Evolutionary conservation across 441 rosid species (phyloP).

Genomic region (Biscutella laevigata): DNA sequence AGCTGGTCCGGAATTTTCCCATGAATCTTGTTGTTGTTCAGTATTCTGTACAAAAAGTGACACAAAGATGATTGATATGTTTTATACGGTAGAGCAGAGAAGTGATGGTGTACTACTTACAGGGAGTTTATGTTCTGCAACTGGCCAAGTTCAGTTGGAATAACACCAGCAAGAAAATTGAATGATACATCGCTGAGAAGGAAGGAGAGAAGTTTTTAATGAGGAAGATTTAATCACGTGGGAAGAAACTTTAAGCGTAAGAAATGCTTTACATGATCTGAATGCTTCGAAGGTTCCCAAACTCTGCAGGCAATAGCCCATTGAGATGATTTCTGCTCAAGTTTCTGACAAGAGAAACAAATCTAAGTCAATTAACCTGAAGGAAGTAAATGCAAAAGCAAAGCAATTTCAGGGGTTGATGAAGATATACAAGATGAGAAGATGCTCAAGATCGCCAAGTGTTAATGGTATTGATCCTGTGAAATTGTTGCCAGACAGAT

Average conservation of each 20-base stretch:
- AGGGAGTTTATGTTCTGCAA: conserved; percentile 67
- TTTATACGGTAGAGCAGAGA: background rate
- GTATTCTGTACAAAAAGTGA: conserved; percentile 35
- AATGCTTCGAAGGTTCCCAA: conserved; percentile 75
- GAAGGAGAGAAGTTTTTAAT: background rate
- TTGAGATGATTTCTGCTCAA: conserved; percentile 57
- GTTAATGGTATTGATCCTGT: conserved; percentile 66
- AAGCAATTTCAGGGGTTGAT: background rate
- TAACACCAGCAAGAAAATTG: conserved; percentile 55
- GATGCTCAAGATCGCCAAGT: conserved; percentile 86
- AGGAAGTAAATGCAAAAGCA: background rate
- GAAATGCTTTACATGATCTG: conserved; percentile 44
- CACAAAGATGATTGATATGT: background rate
- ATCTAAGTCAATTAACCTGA: background rate
- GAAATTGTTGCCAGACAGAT: conserved; percentile 69
- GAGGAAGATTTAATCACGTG: background rate
- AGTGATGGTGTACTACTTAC: conserved; percentile 35
- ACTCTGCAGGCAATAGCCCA: conserved; percentile 64
- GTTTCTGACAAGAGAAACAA: conserved; percentile 37
- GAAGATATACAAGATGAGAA: conserved; percentile 57
- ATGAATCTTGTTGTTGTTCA: conserved; percentile 60
- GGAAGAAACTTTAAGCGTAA: background rate
- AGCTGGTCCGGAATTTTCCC: conserved; percentile 81
- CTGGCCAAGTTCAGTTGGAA: conserved; percentile 75
- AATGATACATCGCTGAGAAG: conserved; percentile 59